Conservation (phyloP, 1,139 yeast species). For the Lodderomyces jiufengensis region DNA sequence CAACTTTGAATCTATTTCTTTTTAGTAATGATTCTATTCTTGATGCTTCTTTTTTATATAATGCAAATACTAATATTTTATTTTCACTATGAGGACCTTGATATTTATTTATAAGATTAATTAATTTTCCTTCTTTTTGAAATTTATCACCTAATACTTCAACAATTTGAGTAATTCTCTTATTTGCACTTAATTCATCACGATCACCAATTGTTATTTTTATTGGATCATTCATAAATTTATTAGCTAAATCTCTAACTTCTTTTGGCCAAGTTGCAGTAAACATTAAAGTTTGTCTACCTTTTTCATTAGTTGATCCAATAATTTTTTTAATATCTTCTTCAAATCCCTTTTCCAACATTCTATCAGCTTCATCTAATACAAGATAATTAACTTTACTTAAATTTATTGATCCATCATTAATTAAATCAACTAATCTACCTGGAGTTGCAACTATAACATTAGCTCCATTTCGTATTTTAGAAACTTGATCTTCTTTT, state of each 20-base stretch:
- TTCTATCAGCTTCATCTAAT: constrained; percentile 96
- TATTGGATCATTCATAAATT: constrained; percentile 82
- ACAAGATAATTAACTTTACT: constrained; percentile 72
- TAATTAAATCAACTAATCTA: constrained; percentile 82
- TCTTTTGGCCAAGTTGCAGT: constrained; percentile 91
- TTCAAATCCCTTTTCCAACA: constrained; percentile 95
- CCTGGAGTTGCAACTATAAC: constrained; percentile 98
- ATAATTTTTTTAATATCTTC: constrained; percentile 89
- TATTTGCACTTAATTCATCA: constrained; percentile 91
- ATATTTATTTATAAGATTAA: constrained; percentile 71
- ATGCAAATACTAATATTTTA: constrained; percentile 85
- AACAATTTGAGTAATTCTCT: constrained; percentile 86
- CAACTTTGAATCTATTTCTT: constrained; percentile 72
- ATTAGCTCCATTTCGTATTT: constrained; percentile 50
- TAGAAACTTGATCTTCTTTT: constrained; percentile 81
- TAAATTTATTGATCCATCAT: constrained; percentile 81
- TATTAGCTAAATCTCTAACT: constrained; percentile 85
- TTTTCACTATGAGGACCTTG: constrained; percentile 67
- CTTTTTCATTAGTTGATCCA: constrained; percentile 41
- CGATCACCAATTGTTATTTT: constrained; percentile 91
- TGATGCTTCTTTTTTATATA: constrained; percentile 94
- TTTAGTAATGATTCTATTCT: constrained; percentile 77
- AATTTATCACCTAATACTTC: constrained; percentile 88
- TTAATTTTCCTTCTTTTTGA: constrained; percentile 72
- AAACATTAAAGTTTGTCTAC: constrained; percentile 83